Base-by-base conservation (phyloP, 768 basidiomycete species). In the Agrocybe praecox region DNA sequence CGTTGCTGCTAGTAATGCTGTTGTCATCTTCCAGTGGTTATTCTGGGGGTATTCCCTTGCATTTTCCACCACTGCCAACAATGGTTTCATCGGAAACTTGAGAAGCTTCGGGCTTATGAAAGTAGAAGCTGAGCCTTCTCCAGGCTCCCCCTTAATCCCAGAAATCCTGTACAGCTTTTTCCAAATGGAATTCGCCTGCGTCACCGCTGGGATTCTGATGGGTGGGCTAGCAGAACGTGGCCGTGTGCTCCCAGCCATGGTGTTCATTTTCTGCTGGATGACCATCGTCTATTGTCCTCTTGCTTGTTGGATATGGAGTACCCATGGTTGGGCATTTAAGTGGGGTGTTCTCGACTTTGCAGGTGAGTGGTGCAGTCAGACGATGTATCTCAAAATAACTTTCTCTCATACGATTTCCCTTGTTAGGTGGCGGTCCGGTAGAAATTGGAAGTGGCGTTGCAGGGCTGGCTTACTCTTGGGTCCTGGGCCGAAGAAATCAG, bases 301-400 rank as follows among this genome's bases (percentile, higher is more conserved):
- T 56, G 93, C 92, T 29, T 89, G 82, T 69, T 95, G 93, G 91
- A 81, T 82, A 2, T 96, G 93, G 93, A 84, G 84, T 50, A 62
- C 74, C 0, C 85, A 89, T 57, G 94, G 94, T 1, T 97, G 94
- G 94, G 88, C 82, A 7, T 89, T 86, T 71, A 85, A 83, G 62
- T 90, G 86, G 81, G 94, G 94, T 15, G 89, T 90, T 23, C 77
- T 92, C 46, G 93, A 96, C 70, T 97, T 91, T 67, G 93, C 94
- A 53, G 93, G 92, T 80, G 66, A 65, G 76, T 65, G 19, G 50
- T 7, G 55, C 29, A 23, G 45, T 44, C 33, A 36, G 6, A 24
- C 15, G 21, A 9, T 17, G 21, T 10, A 8, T 43, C 40, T 53
- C 14, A 40, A 46, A 52, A 54, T 12, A 17, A 57, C 58, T 58